These are phyloP conservation scores for Miscanthus sacchariflorus DNA, from an alignment of 202 grass and related monocot genomes.

Conservation along the genomic window DNA sequence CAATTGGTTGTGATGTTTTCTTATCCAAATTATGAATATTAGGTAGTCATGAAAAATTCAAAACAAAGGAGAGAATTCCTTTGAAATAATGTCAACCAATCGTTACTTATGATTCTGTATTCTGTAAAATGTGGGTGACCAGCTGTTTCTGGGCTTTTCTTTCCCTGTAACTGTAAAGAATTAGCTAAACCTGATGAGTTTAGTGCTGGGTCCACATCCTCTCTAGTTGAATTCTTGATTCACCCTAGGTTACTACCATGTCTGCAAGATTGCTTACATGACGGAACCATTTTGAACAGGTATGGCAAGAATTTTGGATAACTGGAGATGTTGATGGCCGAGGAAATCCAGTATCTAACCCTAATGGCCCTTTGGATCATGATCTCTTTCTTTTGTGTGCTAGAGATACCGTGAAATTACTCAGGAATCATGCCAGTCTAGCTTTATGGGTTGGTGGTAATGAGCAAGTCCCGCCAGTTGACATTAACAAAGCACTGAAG, in stretches of 20 bases:
- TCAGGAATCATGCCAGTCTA: slow-evolving; percentile 92
- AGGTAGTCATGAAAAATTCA: slow-evolving; percentile 6
- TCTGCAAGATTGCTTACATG: slow-evolving; percentile 44
- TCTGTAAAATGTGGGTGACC: slow-evolving; percentile 20
- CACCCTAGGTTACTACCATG: not conserved
- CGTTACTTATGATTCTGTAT: slow-evolving; percentile 11
- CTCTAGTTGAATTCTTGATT: slow-evolving; percentile 31
- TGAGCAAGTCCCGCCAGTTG: slow-evolving; percentile 87
- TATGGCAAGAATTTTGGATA: slow-evolving; percentile 99
- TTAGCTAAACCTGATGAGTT: slow-evolving; percentile 8
- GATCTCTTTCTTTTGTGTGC: slow-evolving; percentile 93
- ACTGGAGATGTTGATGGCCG: slow-evolving; percentile 94
- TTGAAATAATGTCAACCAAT: not conserved
- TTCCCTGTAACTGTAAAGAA: not conserved
- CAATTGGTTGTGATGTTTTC: slow-evolving; percentile 32
- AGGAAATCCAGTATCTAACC: slow-evolving; percentile 85
- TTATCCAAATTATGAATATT: slow-evolving; percentile 22
- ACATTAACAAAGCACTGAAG: slow-evolving; percentile 85
- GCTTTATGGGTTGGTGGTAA: slow-evolving; percentile 99
- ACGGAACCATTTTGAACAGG: slow-evolving; percentile 57
- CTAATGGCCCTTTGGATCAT: slow-evolving; percentile 85
- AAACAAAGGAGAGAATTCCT: not conserved
- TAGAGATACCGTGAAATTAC: slow-evolving; percentile 90
- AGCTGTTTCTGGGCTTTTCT: slow-evolving; percentile 31
- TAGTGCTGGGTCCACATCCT: not conserved